phyloP scores from a whole-genome alignment of 1,139 yeast species.

The Casaregolazyma suthepensis region DNA sequence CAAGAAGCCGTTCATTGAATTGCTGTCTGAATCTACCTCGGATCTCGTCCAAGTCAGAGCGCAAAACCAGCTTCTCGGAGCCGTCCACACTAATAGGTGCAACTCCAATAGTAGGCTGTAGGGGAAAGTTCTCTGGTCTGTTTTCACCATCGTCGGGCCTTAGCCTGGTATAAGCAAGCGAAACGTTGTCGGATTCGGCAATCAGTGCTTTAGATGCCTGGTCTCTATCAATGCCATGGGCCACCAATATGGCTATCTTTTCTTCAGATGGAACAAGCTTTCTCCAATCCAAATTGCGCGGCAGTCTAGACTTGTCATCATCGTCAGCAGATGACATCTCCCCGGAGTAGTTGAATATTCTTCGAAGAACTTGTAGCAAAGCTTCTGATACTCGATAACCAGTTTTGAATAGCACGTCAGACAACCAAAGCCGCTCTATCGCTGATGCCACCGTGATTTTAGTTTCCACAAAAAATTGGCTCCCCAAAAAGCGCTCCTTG shows the following conservation, averaged over 20 bases:
- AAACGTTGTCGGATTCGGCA: conserved; percentile 16
- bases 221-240: conserved; percentile 40
- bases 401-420: conserved; percentile 20
- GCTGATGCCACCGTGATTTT: conserved; percentile 24
- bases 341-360: conserved; percentile 19
- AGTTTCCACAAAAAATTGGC: conserved; percentile 30
- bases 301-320: conserved; percentile 15
- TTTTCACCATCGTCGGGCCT: not conserved
- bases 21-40: conserved; percentile 30
- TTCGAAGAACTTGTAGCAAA: conserved; percentile 21
- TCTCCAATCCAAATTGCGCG: conserved; percentile 32
- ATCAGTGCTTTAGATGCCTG: conserved; percentile 35
- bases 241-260: conserved; percentile 43
- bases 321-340: conserved; percentile 16
- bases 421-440: conserved; percentile 26
- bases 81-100: conserved; percentile 27
- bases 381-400: conserved; percentile 20
- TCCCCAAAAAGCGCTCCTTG: conserved; percentile 23
- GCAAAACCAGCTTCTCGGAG: conserved; percentile 28
- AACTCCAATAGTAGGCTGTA: conserved; percentile 10
- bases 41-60: conserved; percentile 40
- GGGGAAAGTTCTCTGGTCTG: not conserved
- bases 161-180: conserved; percentile 5
- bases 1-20: conserved; percentile 41
- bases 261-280: conserved; percentile 49